Evolutionary conservation across 805 yeast genomes (phyloP), one percentile per base, ranked within the genome.

Genomic region (Clavispora carvajalis): DNA sequence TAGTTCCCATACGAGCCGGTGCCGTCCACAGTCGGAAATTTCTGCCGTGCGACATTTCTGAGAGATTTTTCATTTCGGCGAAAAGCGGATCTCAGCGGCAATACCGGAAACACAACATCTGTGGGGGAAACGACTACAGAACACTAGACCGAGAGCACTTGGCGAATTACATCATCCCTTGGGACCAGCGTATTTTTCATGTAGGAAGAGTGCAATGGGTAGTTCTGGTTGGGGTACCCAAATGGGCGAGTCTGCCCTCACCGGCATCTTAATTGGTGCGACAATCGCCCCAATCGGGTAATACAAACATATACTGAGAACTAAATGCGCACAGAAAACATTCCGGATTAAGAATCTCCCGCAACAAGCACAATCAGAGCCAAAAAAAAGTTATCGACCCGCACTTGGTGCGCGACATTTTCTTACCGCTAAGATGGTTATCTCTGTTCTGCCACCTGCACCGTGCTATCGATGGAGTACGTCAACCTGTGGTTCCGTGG

Each of bases 11-110:
- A 30, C 5, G 29, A n/a, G 29, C 29, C 29, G 29, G 26, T 33
- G 21, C 36, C 29, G 45, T 39, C 45, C 41, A 40, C 38, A 16
- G 25, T 19, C 44, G 44, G 44, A 22, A 28, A 15, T 18, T 19
- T 10, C 24, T 25, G 22, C 31, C 33, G 34, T 31, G 43, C 47
- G 48, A 45, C 48, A 45, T 45, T 44, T 45, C 34, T 45, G 48
- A 38, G 48, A 33, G 39, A 45, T 45, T 45, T 28, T 28, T 28
- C 31, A 28, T 28, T 28, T 10, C 10, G 11, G 19, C 17, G 19
- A 4, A 8, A 11, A 16, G 31, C 31, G 19, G 31, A 16, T 7
- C 8, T 12, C 5, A 15, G 31, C 19, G 19, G 31, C 29, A 13
- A 7, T 4, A 2, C 29, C 29, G 29, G 29, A 12, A 26, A 13